Evolutionary conservation across 2,329 filamentous ascomycete species (phyloP).

Genomic region (Pseudocercospora crystallina): DNA sequence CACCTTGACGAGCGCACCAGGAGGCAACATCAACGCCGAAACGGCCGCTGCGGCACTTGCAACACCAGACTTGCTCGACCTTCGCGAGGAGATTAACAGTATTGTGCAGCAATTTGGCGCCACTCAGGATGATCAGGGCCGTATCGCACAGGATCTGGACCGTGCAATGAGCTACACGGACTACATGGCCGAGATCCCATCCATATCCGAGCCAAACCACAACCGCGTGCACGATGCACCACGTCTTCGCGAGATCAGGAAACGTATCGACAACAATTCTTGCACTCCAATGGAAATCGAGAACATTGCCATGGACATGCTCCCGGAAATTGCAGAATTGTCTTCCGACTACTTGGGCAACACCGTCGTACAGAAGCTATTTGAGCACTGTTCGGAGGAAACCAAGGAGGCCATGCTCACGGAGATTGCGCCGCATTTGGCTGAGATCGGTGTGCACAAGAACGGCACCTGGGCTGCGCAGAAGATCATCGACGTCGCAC

Average conservation of each 20-base stretch:
- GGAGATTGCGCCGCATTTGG: conserved; percentile 85
- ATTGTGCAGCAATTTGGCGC: conserved; percentile 91
- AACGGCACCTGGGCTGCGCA: conserved; percentile 99
- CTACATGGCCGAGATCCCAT: conserved; percentile 81
- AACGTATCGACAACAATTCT: conserved; percentile 94
- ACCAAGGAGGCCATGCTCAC: conserved; percentile 88
- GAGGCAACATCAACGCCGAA: conserved; percentile 42
- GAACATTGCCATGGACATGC: conserved; percentile 86
- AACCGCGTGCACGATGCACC: conserved; percentile 90
- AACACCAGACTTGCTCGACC: conserved; percentile 71
- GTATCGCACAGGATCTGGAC: conserved; percentile 72
- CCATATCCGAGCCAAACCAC: conserved; percentile 83
- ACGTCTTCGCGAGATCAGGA: conserved; percentile 90
- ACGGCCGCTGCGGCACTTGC: conserved; percentile 57
- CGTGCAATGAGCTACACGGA: conserved; percentile 71
- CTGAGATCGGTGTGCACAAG: conserved; percentile 97
- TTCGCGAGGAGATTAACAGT: conserved; percentile 76
- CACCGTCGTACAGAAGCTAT: conserved; percentile 98
- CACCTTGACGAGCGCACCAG: conserved; percentile 30
- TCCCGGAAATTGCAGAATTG: conserved; percentile 92
- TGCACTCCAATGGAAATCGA: conserved; percentile 86
- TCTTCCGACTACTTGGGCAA: conserved; percentile 96
- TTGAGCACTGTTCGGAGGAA: conserved; percentile 90
- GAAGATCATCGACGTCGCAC: conserved; percentile 97
- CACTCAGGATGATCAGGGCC: conserved; percentile 70